Evolutionary conservation across 2,329 filamentous ascomycete species (phyloP).

Genomic region (Corynespora cassiicola): DNA sequence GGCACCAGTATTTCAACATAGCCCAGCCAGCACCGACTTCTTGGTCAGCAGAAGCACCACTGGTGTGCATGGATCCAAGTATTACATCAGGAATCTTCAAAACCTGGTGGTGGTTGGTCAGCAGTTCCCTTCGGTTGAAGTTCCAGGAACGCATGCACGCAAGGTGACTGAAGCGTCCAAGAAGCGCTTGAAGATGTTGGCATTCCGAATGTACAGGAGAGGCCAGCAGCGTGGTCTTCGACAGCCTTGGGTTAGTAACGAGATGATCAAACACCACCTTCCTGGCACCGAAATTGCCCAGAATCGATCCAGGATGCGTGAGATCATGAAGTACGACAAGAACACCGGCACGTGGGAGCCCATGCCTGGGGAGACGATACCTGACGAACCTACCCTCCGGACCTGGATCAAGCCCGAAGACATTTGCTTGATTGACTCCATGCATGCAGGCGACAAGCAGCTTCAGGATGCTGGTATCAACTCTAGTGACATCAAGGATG

Average conservation of each 20-base stretch:
- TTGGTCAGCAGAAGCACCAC: slow-evolving; percentile 84
- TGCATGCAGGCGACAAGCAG: slow-evolving; percentile 93
- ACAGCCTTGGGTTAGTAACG: slow-evolving; percentile 81
- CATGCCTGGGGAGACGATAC: slow-evolving; percentile 72
- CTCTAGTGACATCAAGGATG: slow-evolving; percentile 67
- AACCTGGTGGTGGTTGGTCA: slow-evolving; percentile 92
- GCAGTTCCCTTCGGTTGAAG: slow-evolving; percentile 87
- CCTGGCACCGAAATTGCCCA: slow-evolving; percentile 93
- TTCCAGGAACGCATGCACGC: slow-evolving; percentile 90
- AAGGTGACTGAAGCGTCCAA: slow-evolving; percentile 98
- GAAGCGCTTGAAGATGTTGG: slow-evolving; percentile 94
- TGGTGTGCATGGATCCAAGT: slow-evolving; percentile 76
- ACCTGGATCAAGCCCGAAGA: slow-evolving; percentile 94
- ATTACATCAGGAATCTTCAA: slow-evolving; percentile 88
- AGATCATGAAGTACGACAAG: slow-evolving; percentile 92
- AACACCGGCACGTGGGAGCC: slow-evolving; percentile 83
- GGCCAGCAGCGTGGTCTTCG: slow-evolving; percentile 73
- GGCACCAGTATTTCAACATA: slow-evolving; percentile 90
- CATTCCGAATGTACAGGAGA: slow-evolving; percentile 84
- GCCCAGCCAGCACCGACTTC: slow-evolving; percentile 80
- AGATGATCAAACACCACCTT: slow-evolving; percentile 71
- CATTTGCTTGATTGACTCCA: slow-evolving; percentile 91
- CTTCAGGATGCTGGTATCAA: slow-evolving; percentile 91
- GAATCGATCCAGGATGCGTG: slow-evolving; percentile 95
- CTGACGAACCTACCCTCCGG: slow-evolving; percentile 81